Evolutionary conservation across 441 rosid genomes (phyloP), one percentile per base, ranked within the genome.

Genomic region (Populus trichocarpa): DNA sequence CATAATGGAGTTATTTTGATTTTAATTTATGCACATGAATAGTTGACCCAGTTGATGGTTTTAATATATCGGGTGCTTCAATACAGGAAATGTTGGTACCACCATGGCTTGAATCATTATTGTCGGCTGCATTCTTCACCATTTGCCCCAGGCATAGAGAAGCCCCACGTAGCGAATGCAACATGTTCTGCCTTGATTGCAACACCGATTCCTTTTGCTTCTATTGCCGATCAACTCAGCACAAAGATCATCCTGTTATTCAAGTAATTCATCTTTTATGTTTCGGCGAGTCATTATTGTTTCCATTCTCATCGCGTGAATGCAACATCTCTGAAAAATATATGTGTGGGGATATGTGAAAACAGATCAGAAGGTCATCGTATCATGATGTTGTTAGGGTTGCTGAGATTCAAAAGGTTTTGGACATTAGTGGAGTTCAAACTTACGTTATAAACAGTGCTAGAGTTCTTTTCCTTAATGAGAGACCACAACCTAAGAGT

Each of bases 401-500:
- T 3, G 61, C 92, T 0, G 98, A 95, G 85, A 87, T 93, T 75
- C 89, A 92, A 77, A 87, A 84, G 67, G 82, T 82, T 23, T 57
- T 92, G 81, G 96, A 95, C 84, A 87, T 91, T 25, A 83, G 89
- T 77, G 99, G 88, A 77, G 90, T 95, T 12, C 99, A 95, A 30
- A 93, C 97, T 20, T 95, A 95, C 78, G 93, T 92, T 38, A 92
- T 92, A 73, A 94, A 94, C 85, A 90, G 94, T 75, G 97, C 97
- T 1, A 88, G 89, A 75, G 96, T 95, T 79, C 68, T 93, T 26
- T 95, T 93, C 83, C 80, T 95, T 20, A 92, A 95, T 26, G 90
- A 92, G 84, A 92, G 98, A 72, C 98, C 99, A 22, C 97, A 86
- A 36, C 96, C 91, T 4, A 93, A 89, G 81, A 79, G 78, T 61